Evolutionary conservation across 768 basidiomycete species (phyloP).

Genomic region (Panus rudis): DNA sequence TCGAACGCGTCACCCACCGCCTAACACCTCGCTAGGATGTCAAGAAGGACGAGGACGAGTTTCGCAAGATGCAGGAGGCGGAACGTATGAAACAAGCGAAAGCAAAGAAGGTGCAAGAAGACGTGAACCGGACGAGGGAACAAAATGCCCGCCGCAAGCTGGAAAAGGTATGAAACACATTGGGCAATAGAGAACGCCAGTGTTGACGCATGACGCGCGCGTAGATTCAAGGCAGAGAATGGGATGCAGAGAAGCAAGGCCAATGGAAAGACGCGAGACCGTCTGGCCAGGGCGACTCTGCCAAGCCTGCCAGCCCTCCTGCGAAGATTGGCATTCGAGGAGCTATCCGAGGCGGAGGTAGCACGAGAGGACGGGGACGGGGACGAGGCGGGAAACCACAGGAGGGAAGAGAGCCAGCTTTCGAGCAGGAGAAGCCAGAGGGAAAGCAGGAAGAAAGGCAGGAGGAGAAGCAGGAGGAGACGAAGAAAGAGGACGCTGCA

Average conservation of each 20-base stretch:
- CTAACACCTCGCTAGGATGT: conserved; percentile 60
- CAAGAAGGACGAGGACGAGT: conserved; percentile 74
- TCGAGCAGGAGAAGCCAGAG: no score
- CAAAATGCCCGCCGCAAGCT: conserved; percentile 76
- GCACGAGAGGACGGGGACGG: conserved; percentile 9
- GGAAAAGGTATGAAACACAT: conserved; percentile 40
- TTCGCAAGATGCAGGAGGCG: conserved; percentile 58
- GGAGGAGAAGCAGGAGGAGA: conserved; percentile 10
- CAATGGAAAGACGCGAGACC: conserved; percentile 13
- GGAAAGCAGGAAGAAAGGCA: no score
- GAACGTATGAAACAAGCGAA: conserved; percentile 54
- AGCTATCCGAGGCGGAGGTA: conserved; percentile 17
- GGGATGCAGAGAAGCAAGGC: conserved; percentile 69
- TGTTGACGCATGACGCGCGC: not conserved
- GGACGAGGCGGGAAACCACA: conserved; percentile 16
- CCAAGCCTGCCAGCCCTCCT: conserved; percentile 10
- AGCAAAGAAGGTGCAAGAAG: conserved; percentile 60
- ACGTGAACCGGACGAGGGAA: conserved; percentile 63
- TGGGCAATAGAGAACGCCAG: not conserved
- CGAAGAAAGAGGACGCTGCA: no score
- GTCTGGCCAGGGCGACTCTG: conserved; percentile 9
- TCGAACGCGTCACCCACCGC: not conserved
- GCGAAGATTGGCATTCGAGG: conserved; percentile 21
- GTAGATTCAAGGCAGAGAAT: conserved; percentile 64
- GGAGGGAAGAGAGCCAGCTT: no score